Evolutionary conservation across 352 stramenopile genomes (phyloP).

Genomic region (Pythium vanterpoolii): DNA sequence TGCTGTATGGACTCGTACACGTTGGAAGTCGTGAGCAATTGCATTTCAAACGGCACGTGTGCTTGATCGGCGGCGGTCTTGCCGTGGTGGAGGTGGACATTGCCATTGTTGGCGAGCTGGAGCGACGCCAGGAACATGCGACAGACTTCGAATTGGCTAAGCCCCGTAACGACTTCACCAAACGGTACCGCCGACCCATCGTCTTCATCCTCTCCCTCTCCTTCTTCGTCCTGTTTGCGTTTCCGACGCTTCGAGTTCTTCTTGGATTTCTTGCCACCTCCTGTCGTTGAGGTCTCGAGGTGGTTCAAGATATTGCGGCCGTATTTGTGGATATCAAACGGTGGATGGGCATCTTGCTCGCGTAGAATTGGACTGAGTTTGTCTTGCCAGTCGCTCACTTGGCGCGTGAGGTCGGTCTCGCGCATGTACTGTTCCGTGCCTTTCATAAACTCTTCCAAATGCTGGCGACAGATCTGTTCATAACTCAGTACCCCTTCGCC

Average conservation of each 20-base stretch:
- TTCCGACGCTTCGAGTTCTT: constrained; percentile 35
- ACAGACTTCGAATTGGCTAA: constrained; percentile 77
- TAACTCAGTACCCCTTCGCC: constrained; percentile 43
- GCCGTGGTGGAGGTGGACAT: constrained; percentile 78
- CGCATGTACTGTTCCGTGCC: constrained; percentile 77
- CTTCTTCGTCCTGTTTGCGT: constrained; percentile 12
- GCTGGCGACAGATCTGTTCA: constrained; percentile 71
- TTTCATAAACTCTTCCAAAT: constrained; percentile 79
- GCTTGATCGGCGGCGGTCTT: constrained; percentile 54
- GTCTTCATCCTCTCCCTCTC: constrained; percentile 3
- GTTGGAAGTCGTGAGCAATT: constrained; percentile 55
- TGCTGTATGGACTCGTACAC: constrained; percentile 56
- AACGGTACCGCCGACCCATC: constrained; percentile 36
- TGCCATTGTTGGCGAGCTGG: constrained; percentile 90
- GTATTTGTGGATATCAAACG: constrained; percentile 77
- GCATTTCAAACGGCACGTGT: constrained; percentile 64
- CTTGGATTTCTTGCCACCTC: constrained; percentile 23
- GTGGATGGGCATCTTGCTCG: constrained; percentile 59
- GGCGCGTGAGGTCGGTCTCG: constrained; percentile 63
- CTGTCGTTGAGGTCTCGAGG: constrained; percentile 39
- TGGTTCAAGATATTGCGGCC: constrained; percentile 56
- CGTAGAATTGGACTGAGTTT: constrained; percentile 68
- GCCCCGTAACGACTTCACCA: constrained; percentile 48
- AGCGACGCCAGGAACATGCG: constrained; percentile 89
- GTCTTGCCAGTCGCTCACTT: constrained; percentile 76